phyloP scores from a whole-genome alignment of 2,329 filamentous ascomycete genomes.

The Gaeumannomyces tritici region DNA sequence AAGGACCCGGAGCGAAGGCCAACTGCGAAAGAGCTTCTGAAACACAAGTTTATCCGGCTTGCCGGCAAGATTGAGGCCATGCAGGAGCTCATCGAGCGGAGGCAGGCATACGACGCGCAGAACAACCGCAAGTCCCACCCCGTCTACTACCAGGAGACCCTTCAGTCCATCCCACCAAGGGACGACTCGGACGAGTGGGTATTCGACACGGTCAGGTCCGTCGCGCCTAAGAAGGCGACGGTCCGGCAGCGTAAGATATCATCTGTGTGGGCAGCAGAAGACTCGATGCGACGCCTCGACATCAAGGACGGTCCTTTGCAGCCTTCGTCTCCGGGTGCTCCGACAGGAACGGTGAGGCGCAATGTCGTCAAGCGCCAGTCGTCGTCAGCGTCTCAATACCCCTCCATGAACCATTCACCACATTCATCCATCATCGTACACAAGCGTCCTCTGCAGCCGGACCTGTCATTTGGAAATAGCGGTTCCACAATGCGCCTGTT shows the following conservation, averaged over 20 bases:
- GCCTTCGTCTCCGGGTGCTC: constrained; percentile 37
- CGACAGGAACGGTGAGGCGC: constrained; percentile 45
- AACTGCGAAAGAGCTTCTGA: constrained; percentile 76
- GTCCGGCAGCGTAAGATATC: constrained; percentile 46
- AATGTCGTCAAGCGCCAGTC: constrained; percentile 41
- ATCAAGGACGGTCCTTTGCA: constrained; percentile 52
- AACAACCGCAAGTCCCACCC: constrained; percentile 59
- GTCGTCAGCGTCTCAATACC: constrained; percentile 24
- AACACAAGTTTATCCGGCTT: constrained; percentile 77
- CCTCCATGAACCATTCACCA: constrained; percentile 1
- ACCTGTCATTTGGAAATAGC: constrained; percentile 89
- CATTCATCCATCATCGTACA: constrained; percentile 17
- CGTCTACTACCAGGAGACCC: constrained; percentile 88
- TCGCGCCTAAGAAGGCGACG: constrained; percentile 44
- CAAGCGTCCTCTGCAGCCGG: constrained; percentile 75
- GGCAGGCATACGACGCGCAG: constrained; percentile 72
- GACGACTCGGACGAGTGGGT: constrained; percentile 82
- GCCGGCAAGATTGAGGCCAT: constrained; percentile 83
- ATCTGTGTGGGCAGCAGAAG: constrained; percentile 47
- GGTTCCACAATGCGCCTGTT: constrained; percentile 89
- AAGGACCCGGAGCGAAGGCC: constrained; percentile 84
- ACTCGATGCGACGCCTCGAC: constrained; percentile 50
- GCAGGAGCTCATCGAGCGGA: constrained; percentile 77
- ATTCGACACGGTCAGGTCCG: constrained; percentile 84
- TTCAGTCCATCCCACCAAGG: constrained; percentile 59